A percentile compares a stretch with the other conserved stretches of the same genome.
Conservation (phyloP, 139 green algal species). For the Spirogloea muscicola region DNA sequence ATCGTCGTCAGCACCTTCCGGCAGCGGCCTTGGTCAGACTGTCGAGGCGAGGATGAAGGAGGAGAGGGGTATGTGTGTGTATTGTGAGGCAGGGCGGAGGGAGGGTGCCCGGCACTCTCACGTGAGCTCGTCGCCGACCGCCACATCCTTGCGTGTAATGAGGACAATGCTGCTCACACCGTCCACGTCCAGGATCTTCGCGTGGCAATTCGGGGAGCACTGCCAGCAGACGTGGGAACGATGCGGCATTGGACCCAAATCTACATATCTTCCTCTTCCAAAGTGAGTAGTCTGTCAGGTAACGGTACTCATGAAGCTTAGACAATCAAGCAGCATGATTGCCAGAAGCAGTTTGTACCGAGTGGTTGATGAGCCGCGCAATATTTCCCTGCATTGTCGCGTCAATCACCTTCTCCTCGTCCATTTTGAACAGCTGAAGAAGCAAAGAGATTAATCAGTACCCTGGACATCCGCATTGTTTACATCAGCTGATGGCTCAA, state of each 20-base stretch:
- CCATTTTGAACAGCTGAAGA: slow-evolving; percentile 47
- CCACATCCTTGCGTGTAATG: slow-evolving; percentile 29
- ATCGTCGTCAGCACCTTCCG: no score
- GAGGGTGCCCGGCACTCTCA: no score
- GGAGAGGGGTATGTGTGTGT: no score
- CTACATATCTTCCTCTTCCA: neutral
- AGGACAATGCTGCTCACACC: slow-evolving; percentile 27
- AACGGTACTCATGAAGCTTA: neutral
- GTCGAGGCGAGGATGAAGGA: no score
- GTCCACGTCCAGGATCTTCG: slow-evolving; percentile 38
- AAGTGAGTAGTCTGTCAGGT: neutral
- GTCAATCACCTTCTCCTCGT: slow-evolving; percentile 39
- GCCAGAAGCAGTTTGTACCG: slow-evolving; percentile 20
- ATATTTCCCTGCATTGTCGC: slow-evolving; percentile 37
- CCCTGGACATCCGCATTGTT: neutral
- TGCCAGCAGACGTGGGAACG: no score
- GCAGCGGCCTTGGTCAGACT: no score
- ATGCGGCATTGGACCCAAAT: no score
- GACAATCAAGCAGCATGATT: slow-evolving; percentile 15
- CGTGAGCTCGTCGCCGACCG: slow-evolving; percentile 34
- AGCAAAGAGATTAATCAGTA: neutral
- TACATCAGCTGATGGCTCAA: no score
- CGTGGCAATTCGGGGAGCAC: slow-evolving; percentile 40
- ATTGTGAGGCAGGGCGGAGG: no score
- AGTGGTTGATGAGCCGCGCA: slow-evolving; percentile 44